Evolutionary conservation across 306 rosid genomes (phyloP), one percentile per base, ranked within the genome.

Genomic region (Lathyrus sativus): DNA sequence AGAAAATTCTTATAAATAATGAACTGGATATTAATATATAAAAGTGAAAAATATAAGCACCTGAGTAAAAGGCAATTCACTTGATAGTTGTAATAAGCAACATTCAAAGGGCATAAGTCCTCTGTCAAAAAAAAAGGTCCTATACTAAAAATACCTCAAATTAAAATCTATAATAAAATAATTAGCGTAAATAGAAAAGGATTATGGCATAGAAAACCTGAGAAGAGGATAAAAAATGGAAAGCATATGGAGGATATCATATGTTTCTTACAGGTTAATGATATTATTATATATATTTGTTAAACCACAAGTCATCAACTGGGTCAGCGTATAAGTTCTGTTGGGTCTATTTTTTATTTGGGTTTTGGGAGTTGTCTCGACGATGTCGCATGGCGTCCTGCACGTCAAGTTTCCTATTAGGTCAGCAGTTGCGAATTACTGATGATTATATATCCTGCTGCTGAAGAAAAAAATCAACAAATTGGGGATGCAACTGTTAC

Each of bases 1-100:
- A 63, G 42, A 59, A 69, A 41, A 33, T 15, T 68, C 43, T 45
- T 17, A 68, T 46, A 71, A 56, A 65, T 73, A 68, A 68, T 41
- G 26, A 46, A 78, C 68, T 46, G 53, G 74, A 49, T 38, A 41
- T 67, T 31, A 31, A 19, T 29, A 59, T 71, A 66, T 9, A 65
- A 26, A 54, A 48, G 15, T 10, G 39, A 55, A 76, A 75, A 71
- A 43, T 60, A 29, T 53, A 71, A 24, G 48, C 46, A 65, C 54
- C 26, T 37, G 29, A 19, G 54, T 51, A 26, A 70, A 46, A 65
- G 38, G 48, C 24, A 71, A 54, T 33, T 2, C 68, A 26, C 71
- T 33, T 17, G 66, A 66, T 24, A 71, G 60, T 65, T 56, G 19
- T 24, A 29, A 65, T 31, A 70, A 46, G 75, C 57, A 50, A 33